These are phyloP conservation scores for Wickerhamomyces hampshirensis DNA, from an alignment of 805 yeast genomes.

Conservation along the genomic window DNA sequence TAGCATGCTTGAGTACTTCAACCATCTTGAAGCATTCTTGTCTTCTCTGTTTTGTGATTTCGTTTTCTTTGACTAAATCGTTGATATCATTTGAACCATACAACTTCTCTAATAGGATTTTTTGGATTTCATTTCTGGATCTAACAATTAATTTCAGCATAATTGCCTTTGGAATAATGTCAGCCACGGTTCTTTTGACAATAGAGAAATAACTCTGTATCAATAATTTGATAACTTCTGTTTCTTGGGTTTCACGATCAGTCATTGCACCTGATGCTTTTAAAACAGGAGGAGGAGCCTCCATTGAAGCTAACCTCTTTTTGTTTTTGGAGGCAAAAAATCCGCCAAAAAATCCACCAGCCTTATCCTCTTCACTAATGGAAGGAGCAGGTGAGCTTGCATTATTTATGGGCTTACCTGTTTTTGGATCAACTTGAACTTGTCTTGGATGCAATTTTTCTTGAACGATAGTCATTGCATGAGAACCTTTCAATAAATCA, in stretches of 20 bases:
- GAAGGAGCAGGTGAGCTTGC: slow-evolving; percentile 30
- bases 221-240: slow-evolving; percentile 91
- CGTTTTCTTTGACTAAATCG: slow-evolving; percentile 86
- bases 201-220: slow-evolving; percentile 88
- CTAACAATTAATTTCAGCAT: slow-evolving; percentile 86
- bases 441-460: slow-evolving; percentile 75
- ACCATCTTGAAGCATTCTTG: slow-evolving; percentile 95
- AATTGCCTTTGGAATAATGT: slow-evolving; percentile 90
- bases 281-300: slow-evolving; percentile 93
- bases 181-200: slow-evolving; percentile 90
- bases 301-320: slow-evolving; percentile 92
- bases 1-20: slow-evolving; percentile 82
- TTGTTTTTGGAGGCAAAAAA: slow-evolving; percentile 90
- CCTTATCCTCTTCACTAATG: slow-evolving; percentile 34
- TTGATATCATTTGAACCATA: slow-evolving; percentile 72
- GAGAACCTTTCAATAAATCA: slow-evolving; percentile 89
- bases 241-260: slow-evolving; percentile 94
- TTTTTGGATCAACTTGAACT: slow-evolving; percentile 78
- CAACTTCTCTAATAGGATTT: slow-evolving; percentile 79
- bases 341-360: slow-evolving; percentile 88
- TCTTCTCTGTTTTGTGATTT: slow-evolving; percentile 87
- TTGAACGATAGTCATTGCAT: slow-evolving; percentile 87
- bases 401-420: slow-evolving; percentile 67
- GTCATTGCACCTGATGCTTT: slow-evolving; percentile 89
- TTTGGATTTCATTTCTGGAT: slow-evolving; percentile 86